phyloP scores from a whole-genome alignment of 75 land plant genomes.

The Larix kaempferi region DNA sequence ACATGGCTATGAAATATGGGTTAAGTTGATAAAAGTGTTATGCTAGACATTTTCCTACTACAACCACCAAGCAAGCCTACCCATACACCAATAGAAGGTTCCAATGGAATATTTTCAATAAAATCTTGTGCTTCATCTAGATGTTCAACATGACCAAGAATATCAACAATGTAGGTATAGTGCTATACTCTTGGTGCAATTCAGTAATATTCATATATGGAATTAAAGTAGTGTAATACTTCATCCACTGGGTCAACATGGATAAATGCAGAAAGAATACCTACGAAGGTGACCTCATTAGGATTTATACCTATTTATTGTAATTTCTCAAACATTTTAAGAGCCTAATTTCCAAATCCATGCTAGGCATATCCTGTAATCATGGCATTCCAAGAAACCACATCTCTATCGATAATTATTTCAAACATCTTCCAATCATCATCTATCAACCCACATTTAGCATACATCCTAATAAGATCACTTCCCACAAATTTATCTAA shows the following conservation, averaged over 20 bases:
- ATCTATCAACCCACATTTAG: conserved; percentile 60
- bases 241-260: conserved; percentile 40
- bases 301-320: conserved; percentile 20
- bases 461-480: conserved; percentile 73
- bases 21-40: too few relatives aligned
- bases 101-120: too few relatives aligned
- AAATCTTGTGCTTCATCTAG: conserved; percentile 11
- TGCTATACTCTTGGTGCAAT: conserved; percentile 13
- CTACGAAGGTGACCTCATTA: conserved; percentile 58
- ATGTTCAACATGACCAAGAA: conserved; percentile 16
- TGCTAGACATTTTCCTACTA: too few relatives aligned
- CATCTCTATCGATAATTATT: conserved; percentile 23
- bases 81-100: too few relatives aligned
- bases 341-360: conserved; percentile 50
- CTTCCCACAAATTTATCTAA: conserved; percentile 29
- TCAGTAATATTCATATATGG: not conserved
- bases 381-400: conserved; percentile 69
- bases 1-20: too few relatives aligned
- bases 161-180: conserved; percentile 14
- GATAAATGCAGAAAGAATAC: conserved; percentile 62
- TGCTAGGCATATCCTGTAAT: conserved; percentile 53
- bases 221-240: conserved; percentile 27
- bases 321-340: conserved; percentile 46
- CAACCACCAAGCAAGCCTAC: too few relatives aligned
- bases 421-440: conserved; percentile 41